Evolutionary conservation across 768 basidiomycete species (phyloP), one percentile per base, ranked within the genome.

Genomic region (Kwoniella dejecticola): DNA sequence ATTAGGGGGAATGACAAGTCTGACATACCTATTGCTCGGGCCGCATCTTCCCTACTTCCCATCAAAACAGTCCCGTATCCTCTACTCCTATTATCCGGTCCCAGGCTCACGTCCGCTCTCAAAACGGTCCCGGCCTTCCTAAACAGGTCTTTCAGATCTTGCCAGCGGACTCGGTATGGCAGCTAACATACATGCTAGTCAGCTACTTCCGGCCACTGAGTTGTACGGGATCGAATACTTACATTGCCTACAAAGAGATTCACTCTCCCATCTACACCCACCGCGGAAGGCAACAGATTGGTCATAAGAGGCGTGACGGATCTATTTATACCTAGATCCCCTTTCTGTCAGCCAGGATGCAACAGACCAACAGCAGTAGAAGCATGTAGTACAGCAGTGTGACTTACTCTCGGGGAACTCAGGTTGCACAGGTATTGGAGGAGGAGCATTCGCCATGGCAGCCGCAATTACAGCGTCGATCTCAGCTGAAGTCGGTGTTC

Each of bases 81-180:
- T 56, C 94, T 84, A 46, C 89, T 91, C 68, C 95, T 84, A 78
- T 96, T 96, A 78, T 92, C 91, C 2, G 90, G 89, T 3, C 90
- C 86, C 30, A 90, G 82, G 57, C 89, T 84, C 65, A 90, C 85
- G 75, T 88, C 85, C 40, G 92, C 88, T 49, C 89, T 83, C 36
- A 91, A 81, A 65, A 94, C 87, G 27, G 90, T 96, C 41, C 96
- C 96, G 5, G 95, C 90, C 67, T 90, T 89, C 36, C 95, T 86
- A 79, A 99, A 97, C 53, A 99, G 85, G 77, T 99, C 95, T 71
- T 99, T 98, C 64, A 99, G 85, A 81, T 99, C 96, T 81, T 99
- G 96, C 96, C 96, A 99, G 57, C 96, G 87, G 38, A 97, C 94
- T 63, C 95, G 84, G 80, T 95, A 98, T 0, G 96, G 96, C 24